These are phyloP conservation scores for Phoma herbarum DNA, from an alignment of 2,329 filamentous ascomycete genomes.

Conservation along the genomic window DNA sequence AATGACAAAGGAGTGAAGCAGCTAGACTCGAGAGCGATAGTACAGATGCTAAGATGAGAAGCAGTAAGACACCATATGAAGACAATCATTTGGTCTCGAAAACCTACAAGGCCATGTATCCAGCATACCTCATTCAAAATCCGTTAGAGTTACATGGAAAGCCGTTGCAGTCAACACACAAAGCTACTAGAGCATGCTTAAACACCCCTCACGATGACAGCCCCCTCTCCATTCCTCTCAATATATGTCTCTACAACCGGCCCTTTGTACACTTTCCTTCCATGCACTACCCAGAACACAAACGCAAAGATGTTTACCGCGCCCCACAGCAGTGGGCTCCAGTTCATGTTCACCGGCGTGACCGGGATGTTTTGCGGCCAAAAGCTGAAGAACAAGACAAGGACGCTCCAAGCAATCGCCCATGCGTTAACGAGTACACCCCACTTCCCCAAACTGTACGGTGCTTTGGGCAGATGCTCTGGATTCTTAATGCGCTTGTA, in stretches of 20 bases:
- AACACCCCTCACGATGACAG: neutral
- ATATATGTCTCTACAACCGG: conserved; percentile 27
- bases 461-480: conserved; percentile 1
- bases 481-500: conserved; percentile 24
- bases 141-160: too few relatives aligned
- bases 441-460: conserved; percentile 26
- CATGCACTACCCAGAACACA: conserved; percentile 28
- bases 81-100: too few relatives aligned
- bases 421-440: conserved; percentile 25
- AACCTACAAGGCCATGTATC: too few relatives aligned
- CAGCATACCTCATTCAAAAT: too few relatives aligned
- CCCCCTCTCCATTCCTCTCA: neutral
- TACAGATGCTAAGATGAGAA: too few relatives aligned
- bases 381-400: conserved; percentile 34
- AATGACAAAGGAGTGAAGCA: too few relatives aligned
- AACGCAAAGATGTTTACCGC: conserved; percentile 29
- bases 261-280: conserved; percentile 27
- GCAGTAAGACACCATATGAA: too few relatives aligned
- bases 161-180: neutral
- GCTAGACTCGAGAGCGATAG: too few relatives aligned
- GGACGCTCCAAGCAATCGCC: conserved; percentile 25
- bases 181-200: neutral
- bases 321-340: conserved; percentile 29
- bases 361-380: conserved; percentile 31
- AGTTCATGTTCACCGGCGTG: conserved; percentile 33